Percentiles rank a stretch among this genome's conserved stretches.
These are phyloP conservation scores for Penicillium antarcticum DNA, from an alignment of 495 filamentous ascomycete genomes.

Conservation along the genomic window DNA sequence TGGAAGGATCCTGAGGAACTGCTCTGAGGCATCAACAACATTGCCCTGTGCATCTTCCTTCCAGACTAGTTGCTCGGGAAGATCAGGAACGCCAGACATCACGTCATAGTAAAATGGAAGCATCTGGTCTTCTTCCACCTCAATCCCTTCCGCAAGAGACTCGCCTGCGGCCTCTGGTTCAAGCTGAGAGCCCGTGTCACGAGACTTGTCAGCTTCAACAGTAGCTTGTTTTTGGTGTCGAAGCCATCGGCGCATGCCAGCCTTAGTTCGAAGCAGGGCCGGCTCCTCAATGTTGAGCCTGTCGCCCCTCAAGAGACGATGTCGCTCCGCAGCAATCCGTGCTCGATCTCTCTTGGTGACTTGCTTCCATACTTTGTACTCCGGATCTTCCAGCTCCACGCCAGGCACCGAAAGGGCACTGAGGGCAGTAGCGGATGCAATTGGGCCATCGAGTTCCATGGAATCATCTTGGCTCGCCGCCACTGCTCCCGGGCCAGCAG, in stretches of 20 bases:
- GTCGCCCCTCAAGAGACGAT: slow-evolving; percentile 79
- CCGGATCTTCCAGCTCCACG: slow-evolving; percentile 71
- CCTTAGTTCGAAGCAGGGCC: slow-evolving; percentile 73
- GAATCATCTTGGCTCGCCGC: slow-evolving; percentile 69
- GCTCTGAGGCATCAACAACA: slow-evolving; percentile 78
- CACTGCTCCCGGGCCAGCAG: slow-evolving; percentile 58
- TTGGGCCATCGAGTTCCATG: slow-evolving; percentile 74
- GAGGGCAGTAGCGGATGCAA: slow-evolving; percentile 58
- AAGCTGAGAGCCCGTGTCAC: slow-evolving; percentile 47
- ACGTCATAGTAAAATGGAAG: slow-evolving; percentile 94
- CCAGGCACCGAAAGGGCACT: slow-evolving; percentile 39
- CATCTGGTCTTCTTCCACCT: slow-evolving; percentile 72
- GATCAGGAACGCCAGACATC: slow-evolving; percentile 79
- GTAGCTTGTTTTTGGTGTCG: slow-evolving; percentile 65
- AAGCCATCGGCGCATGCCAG: slow-evolving; percentile 77
- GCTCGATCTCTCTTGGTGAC: slow-evolving; percentile 96
- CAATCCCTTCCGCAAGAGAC: slow-evolving; percentile 87
- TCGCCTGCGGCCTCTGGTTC: slow-evolving; percentile 52
- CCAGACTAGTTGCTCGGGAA: slow-evolving; percentile 74
- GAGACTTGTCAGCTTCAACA: slow-evolving; percentile 49
- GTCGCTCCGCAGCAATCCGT: slow-evolving; percentile 70
- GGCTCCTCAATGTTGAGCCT: slow-evolving; percentile 85
- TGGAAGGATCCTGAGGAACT: slow-evolving; percentile 71
- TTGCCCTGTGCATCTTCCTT: slow-evolving; percentile 81
- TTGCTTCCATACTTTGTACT: slow-evolving; percentile 98